Evolutionary conservation across 805 yeast genomes (phyloP).

Genomic region (Candida qinlingensis): DNA sequence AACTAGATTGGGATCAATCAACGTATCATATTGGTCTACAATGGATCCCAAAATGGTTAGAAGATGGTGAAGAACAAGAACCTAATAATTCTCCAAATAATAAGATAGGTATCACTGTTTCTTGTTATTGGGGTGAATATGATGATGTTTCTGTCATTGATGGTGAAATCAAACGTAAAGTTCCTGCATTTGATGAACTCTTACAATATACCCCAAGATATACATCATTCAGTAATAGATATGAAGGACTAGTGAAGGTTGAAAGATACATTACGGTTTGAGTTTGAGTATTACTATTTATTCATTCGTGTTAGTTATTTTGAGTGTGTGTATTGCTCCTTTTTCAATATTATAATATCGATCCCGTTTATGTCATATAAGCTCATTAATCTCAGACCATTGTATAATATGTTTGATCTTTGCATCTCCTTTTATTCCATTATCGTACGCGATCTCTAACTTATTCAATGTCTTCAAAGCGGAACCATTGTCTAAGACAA

Average conservation of each 20-base stretch:
- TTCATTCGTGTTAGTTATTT: slow-evolving; percentile 12
- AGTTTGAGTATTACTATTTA: background rate
- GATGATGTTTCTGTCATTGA: slow-evolving; percentile 37
- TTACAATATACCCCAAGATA: slow-evolving; percentile 60
- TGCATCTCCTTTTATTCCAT: slow-evolving; percentile 13
- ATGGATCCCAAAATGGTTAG: slow-evolving; percentile 64
- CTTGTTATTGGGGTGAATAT: slow-evolving; percentile 79
- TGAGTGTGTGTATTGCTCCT: slow-evolving; percentile 14
- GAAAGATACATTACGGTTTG: slow-evolving; percentile 42
- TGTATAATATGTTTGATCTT: slow-evolving; percentile 17
- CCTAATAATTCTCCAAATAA: slow-evolving; percentile 26
- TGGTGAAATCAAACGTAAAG: slow-evolving; percentile 34
- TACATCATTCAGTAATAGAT: slow-evolving; percentile 59
- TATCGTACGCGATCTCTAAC: slow-evolving; percentile 19
- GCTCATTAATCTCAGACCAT: slow-evolving; percentile 18
- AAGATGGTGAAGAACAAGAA: slow-evolving; percentile 27
- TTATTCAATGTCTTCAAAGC: slow-evolving; percentile 24
- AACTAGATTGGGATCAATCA: slow-evolving; percentile 50
- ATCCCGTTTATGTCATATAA: slow-evolving; percentile 3
- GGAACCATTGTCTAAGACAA: slow-evolving; percentile 38
- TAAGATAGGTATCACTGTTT: slow-evolving; percentile 50
- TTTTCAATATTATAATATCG: background rate
- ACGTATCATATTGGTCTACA: slow-evolving; percentile 59
- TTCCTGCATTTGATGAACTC: slow-evolving; percentile 73
- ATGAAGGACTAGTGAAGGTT: slow-evolving; percentile 64